These are phyloP conservation scores for Backusella luteola DNA, from an alignment of 192 early-diverging fungal species.

Conservation along the genomic window DNA sequence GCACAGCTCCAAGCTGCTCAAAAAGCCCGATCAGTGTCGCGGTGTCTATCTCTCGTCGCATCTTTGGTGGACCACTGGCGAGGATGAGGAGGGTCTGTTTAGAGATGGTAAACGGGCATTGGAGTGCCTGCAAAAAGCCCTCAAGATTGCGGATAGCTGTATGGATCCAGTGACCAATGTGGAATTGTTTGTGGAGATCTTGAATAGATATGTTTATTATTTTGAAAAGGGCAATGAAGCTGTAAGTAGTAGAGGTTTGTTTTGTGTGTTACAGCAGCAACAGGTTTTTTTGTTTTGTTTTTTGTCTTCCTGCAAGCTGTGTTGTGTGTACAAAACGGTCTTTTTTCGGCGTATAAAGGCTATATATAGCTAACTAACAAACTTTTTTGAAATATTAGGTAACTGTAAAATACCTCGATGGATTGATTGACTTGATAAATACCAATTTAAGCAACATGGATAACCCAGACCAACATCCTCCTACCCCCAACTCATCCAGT, in stretches of 20 bases:
- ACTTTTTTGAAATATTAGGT: slow-evolving; percentile 47
- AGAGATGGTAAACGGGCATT: slow-evolving; percentile 89
- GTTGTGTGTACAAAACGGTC: not conserved
- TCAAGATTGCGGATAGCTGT: slow-evolving; percentile 92
- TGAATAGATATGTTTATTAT: slow-evolving; percentile 94
- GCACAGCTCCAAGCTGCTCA: slow-evolving; percentile 87
- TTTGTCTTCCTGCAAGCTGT: no score
- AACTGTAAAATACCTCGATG: slow-evolving; percentile 90
- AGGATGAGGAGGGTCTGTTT: slow-evolving; percentile 52
- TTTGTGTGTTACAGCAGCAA: no score
- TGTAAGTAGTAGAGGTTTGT: slow-evolving; percentile 45
- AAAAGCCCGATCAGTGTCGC: slow-evolving; percentile 93
- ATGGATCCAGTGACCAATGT: slow-evolving; percentile 89
- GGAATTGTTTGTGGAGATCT: slow-evolving; percentile 93
- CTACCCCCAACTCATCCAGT: slow-evolving; percentile 60
- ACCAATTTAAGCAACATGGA: slow-evolving; percentile 76
- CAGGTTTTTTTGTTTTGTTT: no score
- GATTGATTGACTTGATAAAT: slow-evolving; percentile 92
- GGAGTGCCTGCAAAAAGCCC: slow-evolving; percentile 90
- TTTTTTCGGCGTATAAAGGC: not conserved
- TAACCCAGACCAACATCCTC: slow-evolving; percentile 64
- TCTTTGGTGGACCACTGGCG: slow-evolving; percentile 84
- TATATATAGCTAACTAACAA: not conserved
- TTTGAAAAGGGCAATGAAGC: slow-evolving; percentile 90
- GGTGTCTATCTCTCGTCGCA: slow-evolving; percentile 81